Evolutionary conservation across 2,329 filamentous ascomycete genomes (phyloP), one percentile per base, ranked within the genome.

Genomic region (Tolypocladium ophioglossoides): DNA sequence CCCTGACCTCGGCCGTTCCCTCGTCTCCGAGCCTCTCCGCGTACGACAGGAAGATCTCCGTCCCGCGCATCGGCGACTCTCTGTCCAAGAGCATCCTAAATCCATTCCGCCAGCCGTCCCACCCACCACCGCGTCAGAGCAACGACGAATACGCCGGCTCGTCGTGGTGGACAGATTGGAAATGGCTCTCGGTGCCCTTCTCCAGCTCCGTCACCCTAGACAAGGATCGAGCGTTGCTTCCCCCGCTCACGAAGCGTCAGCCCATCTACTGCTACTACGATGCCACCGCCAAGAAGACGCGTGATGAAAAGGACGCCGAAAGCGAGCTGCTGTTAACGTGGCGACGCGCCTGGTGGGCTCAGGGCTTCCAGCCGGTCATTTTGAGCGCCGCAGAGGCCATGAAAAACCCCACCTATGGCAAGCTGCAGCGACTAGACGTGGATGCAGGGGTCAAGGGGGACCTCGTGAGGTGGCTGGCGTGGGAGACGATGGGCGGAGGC

Each of bases 261-360:
- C 78, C 84, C 1, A 84, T 97, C 53, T 97, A 96, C 71, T 96
- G 91, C 59, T 97, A 92, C 70, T 96, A 95, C 68, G 90, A 96
- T 64, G 74, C 81, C 12, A 82, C 80, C 5, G 68, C 76, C 20
- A 72, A 78, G 57, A 85, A 85, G 68, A 79, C 86, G 35, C 76
- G 79, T 50, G 79, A 79, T 20, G 78, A 81, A 51, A 81, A 81
- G 61, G 80, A 87, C 56, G 87, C 89, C 4, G 89, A 96, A 67
- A 86, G 86, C 64, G 80, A 85, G 55, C 73, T 97, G 56, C 77
- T 97, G 50, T 74, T 95, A 55, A 86, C 88, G 52, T 97, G 94
- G 94, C 82, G 91, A 56, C 82, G 90, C 48, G 91, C 92, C 3
- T 97, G 92, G 91, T 97, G 90, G 89, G 90, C 91, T 0, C 84